Evolutionary conservation across 2,329 filamentous ascomycete genomes (phyloP).

Genomic region (Aspergillus sergii): DNA sequence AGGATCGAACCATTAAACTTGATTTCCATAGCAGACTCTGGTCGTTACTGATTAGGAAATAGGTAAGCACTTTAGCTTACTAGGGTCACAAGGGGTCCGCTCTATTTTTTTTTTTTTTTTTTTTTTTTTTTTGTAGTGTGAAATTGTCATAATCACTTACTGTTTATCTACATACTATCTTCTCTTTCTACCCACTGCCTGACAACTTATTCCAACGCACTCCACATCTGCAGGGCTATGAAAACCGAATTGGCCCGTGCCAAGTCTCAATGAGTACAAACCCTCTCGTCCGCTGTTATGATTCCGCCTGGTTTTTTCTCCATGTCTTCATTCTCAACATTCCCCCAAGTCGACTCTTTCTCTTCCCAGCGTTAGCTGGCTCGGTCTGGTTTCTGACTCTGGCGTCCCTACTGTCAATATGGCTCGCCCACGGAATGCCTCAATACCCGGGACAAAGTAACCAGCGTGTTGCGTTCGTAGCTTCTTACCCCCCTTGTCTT

Average conservation of each 20-base stretch:
- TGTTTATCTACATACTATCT: not conserved
- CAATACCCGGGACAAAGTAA: constrained; percentile 24
- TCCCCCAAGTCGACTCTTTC: constrained; percentile 21
- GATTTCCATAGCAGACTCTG: too few relatives aligned
- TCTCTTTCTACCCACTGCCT: not conserved
- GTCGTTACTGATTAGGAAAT: too few relatives aligned
- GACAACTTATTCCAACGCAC: not conserved
- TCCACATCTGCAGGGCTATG: not conserved
- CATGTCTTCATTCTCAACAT: constrained; percentile 24
- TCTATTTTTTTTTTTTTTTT: too few relatives aligned
- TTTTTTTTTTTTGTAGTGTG: too few relatives aligned
- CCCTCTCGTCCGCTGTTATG: constrained; percentile 16
- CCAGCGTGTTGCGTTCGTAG: constrained; percentile 19
- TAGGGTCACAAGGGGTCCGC: too few relatives aligned
- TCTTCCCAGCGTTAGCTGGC: constrained; percentile 24
- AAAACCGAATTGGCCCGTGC: too few relatives aligned
- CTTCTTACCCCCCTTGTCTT: not conserved
- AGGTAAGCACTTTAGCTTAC: not conserved
- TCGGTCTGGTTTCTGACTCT: constrained; percentile 25
- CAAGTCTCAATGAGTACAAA: constrained; percentile 6
- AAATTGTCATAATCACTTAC: too few relatives aligned
- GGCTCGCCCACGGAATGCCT: constrained; percentile 22
- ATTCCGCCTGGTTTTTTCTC: constrained; percentile 20
- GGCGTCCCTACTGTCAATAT: constrained; percentile 21
- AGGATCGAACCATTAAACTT: too few relatives aligned